These are phyloP conservation scores for Ceraceosorus guamensis DNA, from an alignment of 1,284 basidiomycete genomes.

Conservation along the genomic window DNA sequence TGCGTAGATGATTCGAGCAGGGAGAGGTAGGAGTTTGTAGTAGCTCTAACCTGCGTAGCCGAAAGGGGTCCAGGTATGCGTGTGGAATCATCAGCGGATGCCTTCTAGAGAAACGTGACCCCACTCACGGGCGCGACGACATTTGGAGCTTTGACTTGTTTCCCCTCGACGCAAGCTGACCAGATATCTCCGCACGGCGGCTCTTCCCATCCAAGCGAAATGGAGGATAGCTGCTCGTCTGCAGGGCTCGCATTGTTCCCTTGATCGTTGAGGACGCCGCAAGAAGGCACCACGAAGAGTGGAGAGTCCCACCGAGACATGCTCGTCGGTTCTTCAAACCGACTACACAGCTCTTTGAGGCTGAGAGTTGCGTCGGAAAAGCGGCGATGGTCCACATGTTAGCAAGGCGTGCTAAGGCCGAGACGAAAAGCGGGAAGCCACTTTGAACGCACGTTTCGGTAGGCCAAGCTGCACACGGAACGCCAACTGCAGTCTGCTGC, in stretches of 20 bases:
- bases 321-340: constrained; percentile 91
- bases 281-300: constrained; percentile 63
- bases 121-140: constrained; percentile 60
- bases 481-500: constrained; percentile 11
- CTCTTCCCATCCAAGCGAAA: background rate
- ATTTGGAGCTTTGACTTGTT: constrained; percentile 73
- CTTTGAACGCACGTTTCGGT: too few relatives aligned
- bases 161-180: constrained; percentile 69
- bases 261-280: background rate
- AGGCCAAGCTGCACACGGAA: too few relatives aligned
- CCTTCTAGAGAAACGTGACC: background rate
- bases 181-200: constrained; percentile 66
- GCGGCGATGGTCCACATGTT: too few relatives aligned
- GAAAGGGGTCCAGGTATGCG: constrained; percentile 1
- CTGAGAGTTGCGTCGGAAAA: constrained; percentile 52
- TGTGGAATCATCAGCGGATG: background rate
- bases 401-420: background rate
- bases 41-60: constrained; percentile 22
- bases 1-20: constrained; percentile 45
- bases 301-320: constrained; percentile 98
- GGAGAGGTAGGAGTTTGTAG: constrained; percentile 49
- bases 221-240: background rate
- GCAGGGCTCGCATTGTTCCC: too few relatives aligned
- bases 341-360: constrained; percentile 76
- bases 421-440: too few relatives aligned